Base-by-base conservation (phyloP, 2,329 filamentous ascomycete species). In the Leptographium radiaticola region DNA sequence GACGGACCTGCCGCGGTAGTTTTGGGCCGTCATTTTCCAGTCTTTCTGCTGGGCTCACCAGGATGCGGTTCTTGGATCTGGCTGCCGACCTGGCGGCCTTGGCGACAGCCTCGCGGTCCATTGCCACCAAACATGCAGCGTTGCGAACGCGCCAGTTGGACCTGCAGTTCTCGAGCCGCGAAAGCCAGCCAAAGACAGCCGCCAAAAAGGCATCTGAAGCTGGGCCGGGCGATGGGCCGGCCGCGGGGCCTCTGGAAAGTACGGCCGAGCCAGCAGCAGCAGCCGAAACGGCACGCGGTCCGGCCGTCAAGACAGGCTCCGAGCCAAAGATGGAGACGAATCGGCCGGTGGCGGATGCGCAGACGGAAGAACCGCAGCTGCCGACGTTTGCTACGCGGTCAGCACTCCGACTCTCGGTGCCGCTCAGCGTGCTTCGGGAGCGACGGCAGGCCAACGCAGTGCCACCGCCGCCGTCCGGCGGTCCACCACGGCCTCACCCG, bases 31-130 rank as follows among this genome's bases (percentile, higher is more conserved):
- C 4, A 11, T 5, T 13, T 25, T 44, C 10, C 16, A 13, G 12
- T 44, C 16, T 43, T 6, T 25, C 30, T 49, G 47, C 36, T 43
- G n/a, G 40, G 34, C 20, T 12, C 13, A 16, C 15, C 48, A 36
- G 30, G 2, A 82, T 82, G 79, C 71, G 77, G 67, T 71, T 81
- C 75, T 79, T 77, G 70, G 83, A 79, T 70, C 80, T 75, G 64
- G 70, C 75, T 58, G 72, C 89, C 65, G 87, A 90, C 70, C 72
- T 86, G 62, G 80, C 83, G 60, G 79, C 83, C 57, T 74, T 90
- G 59, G 74, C 85, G 66, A 81, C 77, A 71, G 86, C 81, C 64
- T 84, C 85, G 51, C 79, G 82, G 56, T 78, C 78, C 38, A 76
- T 90, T 57, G 84, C 83, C 49, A 68, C 75, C 49, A 82, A 77